Percentiles rank a stretch among this genome's conserved stretches.
These are phyloP conservation scores for Boletus rufocinnamomeus DNA, from an alignment of 768 basidiomycete species.

Conservation along the genomic window DNA sequence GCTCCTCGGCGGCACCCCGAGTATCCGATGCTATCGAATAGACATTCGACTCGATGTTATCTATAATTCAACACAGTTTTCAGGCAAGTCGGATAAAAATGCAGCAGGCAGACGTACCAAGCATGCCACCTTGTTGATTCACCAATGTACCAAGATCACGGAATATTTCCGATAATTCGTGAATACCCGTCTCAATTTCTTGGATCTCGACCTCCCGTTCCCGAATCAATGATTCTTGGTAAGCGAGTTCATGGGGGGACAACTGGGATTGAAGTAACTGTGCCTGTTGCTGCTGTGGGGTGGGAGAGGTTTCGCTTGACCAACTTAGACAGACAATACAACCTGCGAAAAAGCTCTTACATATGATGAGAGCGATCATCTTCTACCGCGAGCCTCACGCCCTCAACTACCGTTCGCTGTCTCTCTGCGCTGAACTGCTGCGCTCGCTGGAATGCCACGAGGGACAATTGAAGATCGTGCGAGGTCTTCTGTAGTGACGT, in stretches of 20 bases:
- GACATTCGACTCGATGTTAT: conserved; percentile 95
- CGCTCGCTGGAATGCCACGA: conserved; percentile 89
- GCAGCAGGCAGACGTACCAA: conserved; percentile 59
- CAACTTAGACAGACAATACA: conserved; percentile 2
- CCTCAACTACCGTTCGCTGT: conserved; percentile 87
- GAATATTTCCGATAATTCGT: conserved; percentile 96
- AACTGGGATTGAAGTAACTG: conserved; percentile 70
- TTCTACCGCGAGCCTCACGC: conserved; percentile 82
- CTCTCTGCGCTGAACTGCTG: conserved; percentile 88
- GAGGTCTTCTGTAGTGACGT: conserved; percentile 89
- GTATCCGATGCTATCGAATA: conserved; percentile 85
- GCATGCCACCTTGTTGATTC: conserved; percentile 90
- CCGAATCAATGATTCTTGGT: conserved; percentile 80
- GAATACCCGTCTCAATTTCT: conserved; percentile 96
- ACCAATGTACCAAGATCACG: conserved; percentile 94
- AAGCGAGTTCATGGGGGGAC: conserved; percentile 91
- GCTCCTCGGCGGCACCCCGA: conserved; percentile 78
- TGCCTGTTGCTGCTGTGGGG: conserved; percentile 65
- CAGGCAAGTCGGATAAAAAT: neutral
- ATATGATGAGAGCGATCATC: conserved; percentile 52
- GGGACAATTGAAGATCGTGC: conserved; percentile 86
- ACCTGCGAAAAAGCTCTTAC: conserved; percentile 1
- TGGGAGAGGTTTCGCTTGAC: conserved; percentile 40
- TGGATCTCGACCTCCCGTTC: conserved; percentile 95
- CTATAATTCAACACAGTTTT: conserved; percentile 41